Conservation (phyloP, 495 filamentous ascomycete genomes). For the Hamigera avellanea region DNA sequence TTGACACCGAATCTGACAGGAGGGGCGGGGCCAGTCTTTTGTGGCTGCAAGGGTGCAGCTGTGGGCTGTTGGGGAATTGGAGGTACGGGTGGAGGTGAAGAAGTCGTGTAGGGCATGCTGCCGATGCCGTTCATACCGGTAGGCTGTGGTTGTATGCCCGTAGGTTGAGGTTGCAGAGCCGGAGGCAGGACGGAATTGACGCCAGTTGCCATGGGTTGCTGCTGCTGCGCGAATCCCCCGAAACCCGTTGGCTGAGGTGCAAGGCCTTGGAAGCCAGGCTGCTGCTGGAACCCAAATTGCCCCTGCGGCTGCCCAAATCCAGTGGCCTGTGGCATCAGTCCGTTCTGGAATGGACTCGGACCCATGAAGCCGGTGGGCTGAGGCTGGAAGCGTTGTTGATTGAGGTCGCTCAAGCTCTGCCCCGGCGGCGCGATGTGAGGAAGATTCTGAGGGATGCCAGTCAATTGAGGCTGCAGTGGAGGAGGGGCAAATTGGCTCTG, state of each 20-base stretch:
- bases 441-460: constrained; percentile 47
- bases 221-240: constrained; percentile 30
- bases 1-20: constrained; percentile 79
- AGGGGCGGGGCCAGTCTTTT: constrained; percentile 90
- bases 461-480: constrained; percentile 75
- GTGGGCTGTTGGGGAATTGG: constrained; percentile 40
- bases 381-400: constrained; percentile 49
- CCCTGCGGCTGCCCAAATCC: constrained; percentile 38
- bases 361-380: constrained; percentile 49
- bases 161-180: constrained; percentile 19
- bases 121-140: constrained; percentile 50
- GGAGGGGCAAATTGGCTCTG: constrained; percentile 61
- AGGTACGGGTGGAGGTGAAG: constrained; percentile 26
- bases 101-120: constrained; percentile 24
- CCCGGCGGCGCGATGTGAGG: constrained; percentile 55
- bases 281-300: constrained; percentile 41
- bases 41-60: constrained; percentile 54
- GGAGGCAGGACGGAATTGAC: constrained; percentile 35
- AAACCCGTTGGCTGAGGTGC: constrained; percentile 60
- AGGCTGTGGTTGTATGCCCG: constrained; percentile 20
- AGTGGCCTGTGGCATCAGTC: constrained; percentile 39
- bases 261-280: constrained; percentile 43
- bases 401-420: constrained; percentile 63
- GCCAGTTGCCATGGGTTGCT: constrained; percentile 38
- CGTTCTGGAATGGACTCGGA: constrained; percentile 34